Evolutionary conservation across 176 grass and related monocot species (phyloP), one percentile per base, ranked within the genome.

Genomic region (Melocanna baccifera): DNA sequence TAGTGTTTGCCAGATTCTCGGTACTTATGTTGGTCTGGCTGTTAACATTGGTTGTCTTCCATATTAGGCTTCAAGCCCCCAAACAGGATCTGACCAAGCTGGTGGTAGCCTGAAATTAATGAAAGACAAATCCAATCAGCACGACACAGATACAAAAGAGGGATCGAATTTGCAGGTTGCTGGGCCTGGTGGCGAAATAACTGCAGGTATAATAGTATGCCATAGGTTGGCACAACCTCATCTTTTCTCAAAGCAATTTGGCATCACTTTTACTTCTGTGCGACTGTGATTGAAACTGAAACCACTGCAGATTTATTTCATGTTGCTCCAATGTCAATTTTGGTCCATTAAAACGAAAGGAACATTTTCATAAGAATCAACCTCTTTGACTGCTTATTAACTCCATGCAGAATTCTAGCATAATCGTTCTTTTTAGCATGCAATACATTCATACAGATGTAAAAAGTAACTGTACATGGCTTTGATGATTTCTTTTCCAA

Each of bases 101-200:
- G 80, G 88, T 75, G 93, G 88, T 77, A 87, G 23, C 78, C 11
- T 91, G 81, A 95, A 96, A 91, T 91, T 91, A 39, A 82, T 74
- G 77, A 96, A 96, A 83, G 94, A 96, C 65, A 96, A 91, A 74
- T 91, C 91, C 37, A 89, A 80, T 87, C 87, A 91, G 80, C 93
- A 94, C 88, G 93, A 94, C 52, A 95, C 90, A 84, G 93, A 93
- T 88, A 75, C 87, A 75, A 96, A 96, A 89, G 94, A 96, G 81
- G 91, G 92, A 78, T 64, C 89, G 43, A 96, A 88, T 73, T 75
- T 96, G 76, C 94, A 96, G 87, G 86, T 96, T 87, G 94, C 94
- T 89, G 94, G 94, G 16, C 76, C 94, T 85, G 89, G 86, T 1
- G 94, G 94, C 0, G 94, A 96, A 88, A 96, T 96, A 81, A 93